Base-by-base conservation (phyloP, 305 asterid genomes). In the Salvia sclarea region DNA sequence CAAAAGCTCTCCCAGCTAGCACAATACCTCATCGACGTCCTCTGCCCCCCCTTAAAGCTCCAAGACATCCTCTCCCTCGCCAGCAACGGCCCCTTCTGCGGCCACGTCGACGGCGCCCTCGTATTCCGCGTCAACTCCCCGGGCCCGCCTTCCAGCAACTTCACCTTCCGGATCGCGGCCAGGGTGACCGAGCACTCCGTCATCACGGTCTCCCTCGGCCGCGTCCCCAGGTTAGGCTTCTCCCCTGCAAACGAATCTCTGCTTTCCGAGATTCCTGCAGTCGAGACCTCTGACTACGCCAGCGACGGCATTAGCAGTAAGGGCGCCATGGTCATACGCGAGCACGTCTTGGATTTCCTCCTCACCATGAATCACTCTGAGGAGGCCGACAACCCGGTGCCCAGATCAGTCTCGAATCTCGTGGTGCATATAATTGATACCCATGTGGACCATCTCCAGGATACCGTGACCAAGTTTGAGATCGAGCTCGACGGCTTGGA, bases 371-470 rank as follows among this genome's bases (percentile, higher is more conserved):
- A 94, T 80, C 99, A 94, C 64, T 87, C 99, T 0, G 99, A 87
- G 80, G 98, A 85, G 75, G 96, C 90, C 21, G 99, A 94, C 80
- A 94, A 94, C 80, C 99, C 97, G 0, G 97, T 94, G 68, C 99
- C 99, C 11, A 85, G 79, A 62, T 82, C 96, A 0, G 82, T 89
- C 53, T 91, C 99, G 0, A 87, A 91, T 73, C 96, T 94, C 31
- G 88, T 94, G 2, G 96, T 91, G 68, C 99, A 91, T 41, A 77
- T 94, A 50, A 76, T 94, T 30, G 98, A 94, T 72, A 94, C 99
- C 0, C 99, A 91, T 35, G 93, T 91, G 20, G 99, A 94, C 83
- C 96, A 94, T 72, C 92, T 94, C 67, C 98, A 94, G 74, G 99
- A 94, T 75, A 85, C 92, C 8, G 86, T 91, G 71, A 82, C 96